A percentile compares a stretch with the other conserved stretches of the same genome.
phyloP scores from a whole-genome alignment of 768 basidiomycete species.

The Boletus bicolor region DNA sequence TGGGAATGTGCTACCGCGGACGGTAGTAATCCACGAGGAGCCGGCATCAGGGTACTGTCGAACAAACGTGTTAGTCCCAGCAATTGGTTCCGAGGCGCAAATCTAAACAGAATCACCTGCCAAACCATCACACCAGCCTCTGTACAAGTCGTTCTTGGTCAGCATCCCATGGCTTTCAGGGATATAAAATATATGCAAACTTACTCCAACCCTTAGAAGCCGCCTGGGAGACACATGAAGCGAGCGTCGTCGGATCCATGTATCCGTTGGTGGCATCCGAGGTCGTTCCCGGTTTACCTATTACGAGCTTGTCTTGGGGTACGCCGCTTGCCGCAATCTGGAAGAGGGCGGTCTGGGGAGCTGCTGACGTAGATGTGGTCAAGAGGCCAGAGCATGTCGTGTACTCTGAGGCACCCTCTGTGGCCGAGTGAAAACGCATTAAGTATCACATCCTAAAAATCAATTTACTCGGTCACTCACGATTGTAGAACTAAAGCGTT shows the following conservation, averaged over 20 bases:
- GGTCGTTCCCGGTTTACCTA: constrained; percentile 63
- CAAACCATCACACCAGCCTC: constrained; percentile 40
- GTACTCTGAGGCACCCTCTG: constrained; percentile 39
- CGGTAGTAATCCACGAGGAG: constrained; percentile 38
- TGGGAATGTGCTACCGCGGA: constrained; percentile 36
- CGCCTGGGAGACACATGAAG: constrained; percentile 60
- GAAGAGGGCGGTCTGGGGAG: constrained; percentile 46
- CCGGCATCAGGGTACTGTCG: constrained; percentile 38
- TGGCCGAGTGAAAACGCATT: neutral
- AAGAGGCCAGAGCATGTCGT: constrained; percentile 39
- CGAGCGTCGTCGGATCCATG: constrained; percentile 54
- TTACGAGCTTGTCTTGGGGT: constrained; percentile 60
- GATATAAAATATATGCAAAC: constrained; percentile 24
- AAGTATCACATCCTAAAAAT: neutral
- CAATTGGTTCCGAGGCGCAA: neutral
- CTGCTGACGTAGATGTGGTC: constrained; percentile 33
- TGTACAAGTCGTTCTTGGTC: constrained; percentile 6
- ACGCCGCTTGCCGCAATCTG: constrained; percentile 54
- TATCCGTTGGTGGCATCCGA: constrained; percentile 54
- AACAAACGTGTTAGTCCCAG: neutral
- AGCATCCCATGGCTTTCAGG: neutral
- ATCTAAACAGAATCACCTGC: constrained; percentile 29
- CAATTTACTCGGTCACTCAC: constrained; percentile 6
- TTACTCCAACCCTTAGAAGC: constrained; percentile 63
- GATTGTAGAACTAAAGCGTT: constrained; percentile 25